Evolutionary conservation across 1,139 yeast species (phyloP), one percentile per base, ranked within the genome.

Genomic region (Protomyces inundatus): DNA sequence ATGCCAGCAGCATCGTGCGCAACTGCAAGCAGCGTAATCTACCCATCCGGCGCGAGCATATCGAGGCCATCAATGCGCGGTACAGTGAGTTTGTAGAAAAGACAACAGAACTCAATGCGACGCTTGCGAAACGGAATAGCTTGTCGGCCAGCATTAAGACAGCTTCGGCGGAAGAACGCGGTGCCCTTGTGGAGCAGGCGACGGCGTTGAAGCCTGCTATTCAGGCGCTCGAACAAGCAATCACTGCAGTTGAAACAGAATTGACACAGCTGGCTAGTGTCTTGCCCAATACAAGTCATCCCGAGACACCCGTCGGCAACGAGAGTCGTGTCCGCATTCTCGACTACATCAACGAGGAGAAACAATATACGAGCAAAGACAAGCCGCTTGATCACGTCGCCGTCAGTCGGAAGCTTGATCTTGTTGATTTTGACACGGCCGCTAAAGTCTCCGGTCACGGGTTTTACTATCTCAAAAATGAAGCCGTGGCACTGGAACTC

Each of bases 401-500:
- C 1, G 85, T 95, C 16, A 90, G 87, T 45, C 83, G 80, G 61
- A 73, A 75, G 23, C 77, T 88, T 23, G 84, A 84, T 0, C 76
- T 93, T 33, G 76, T 90, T 55, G 95, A 95, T 67, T 81, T 93
- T 65, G 77, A 79, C 32, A 78, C 83, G 0, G 98, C 96, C 0
- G 78, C 97, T 0, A 77, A 81, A 51, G 82, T 89, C 0, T 82
- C 95, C 3, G 98, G 98, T 0, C 79, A 87, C 1, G 90, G 97
- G 0, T 91, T 96, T 87, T 93, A 91, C 74, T 95, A 88, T 71
- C 77, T 93, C 10, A 69, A 86, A 1, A 90, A 90, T 16, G 96
- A 88, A 68, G 97, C 96, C 7, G 98, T 97, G 0, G 77, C 86
- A 52, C 76, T 95, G 51, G 98, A 95, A 71, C 95, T 88, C 71